Evolutionary conservation across 257 asterid species (phyloP).

Genomic region (Gentiana macrophylla): DNA sequence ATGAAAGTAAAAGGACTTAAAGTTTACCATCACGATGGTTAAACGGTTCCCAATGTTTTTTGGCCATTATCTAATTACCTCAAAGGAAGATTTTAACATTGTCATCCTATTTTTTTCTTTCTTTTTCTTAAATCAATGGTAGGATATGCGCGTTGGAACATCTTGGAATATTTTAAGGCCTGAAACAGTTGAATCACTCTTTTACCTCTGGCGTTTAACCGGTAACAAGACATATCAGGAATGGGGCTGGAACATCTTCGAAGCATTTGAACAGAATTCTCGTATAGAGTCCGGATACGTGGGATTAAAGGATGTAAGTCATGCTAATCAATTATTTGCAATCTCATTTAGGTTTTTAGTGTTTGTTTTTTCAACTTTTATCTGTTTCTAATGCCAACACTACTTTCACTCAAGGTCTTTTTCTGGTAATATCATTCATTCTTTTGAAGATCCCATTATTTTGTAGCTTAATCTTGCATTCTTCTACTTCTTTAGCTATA

Average conservation of each 20-base stretch:
- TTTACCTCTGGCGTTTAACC: constrained; percentile 96
- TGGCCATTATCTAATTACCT: not conserved
- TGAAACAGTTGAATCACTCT: constrained; percentile 97
- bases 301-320: constrained; percentile 92
- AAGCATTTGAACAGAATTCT: constrained; percentile 97
- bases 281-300: constrained; percentile 87
- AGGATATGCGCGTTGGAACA: constrained; percentile 99
- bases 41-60: not conserved
- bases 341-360: too few species aligned
- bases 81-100: too few species aligned
- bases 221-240: constrained; percentile 98
- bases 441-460: too few species aligned
- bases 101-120: not conserved
- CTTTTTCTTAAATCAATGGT: constrained; percentile 3
- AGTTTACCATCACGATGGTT: too few species aligned
- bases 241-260: constrained; percentile 99
- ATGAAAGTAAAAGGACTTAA: too few species aligned
- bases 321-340: not conserved
- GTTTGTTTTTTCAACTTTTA: too few species aligned
- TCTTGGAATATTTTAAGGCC: constrained; percentile 99
- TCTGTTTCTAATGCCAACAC: too few species aligned
- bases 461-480: too few species aligned
- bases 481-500: too few species aligned
- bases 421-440: too few species aligned
- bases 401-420: too few species aligned